Base-by-base conservation (phyloP, 805 yeast genomes). In the Starmerella asiatica region DNA sequence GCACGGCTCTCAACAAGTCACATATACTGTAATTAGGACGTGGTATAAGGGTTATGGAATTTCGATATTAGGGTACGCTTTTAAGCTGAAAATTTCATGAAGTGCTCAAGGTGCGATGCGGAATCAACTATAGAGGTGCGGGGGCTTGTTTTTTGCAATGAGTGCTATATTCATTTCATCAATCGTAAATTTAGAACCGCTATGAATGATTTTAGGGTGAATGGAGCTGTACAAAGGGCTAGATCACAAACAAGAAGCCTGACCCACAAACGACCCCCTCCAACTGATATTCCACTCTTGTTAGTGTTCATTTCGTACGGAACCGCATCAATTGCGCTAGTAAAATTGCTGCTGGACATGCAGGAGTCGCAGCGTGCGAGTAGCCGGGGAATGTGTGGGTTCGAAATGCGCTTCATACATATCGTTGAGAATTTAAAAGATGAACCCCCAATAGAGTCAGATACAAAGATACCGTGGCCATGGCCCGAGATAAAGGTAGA, bases 101-200 rank as follows among this genome's bases (percentile, higher is more conserved):
- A 21, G 16, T 48, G 49, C 39, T 35, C 49, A 7, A 15, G 52
- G 16, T 47, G 49, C 20, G 40, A 38, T 5, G 23, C 17, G 12
- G 34, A 21, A 3, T 21, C 39, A n/a, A 20, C 5, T 3, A 34
- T 40, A 8, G 24, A 30, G 11, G 38, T 49, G 4, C 59, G 93
- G 37, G 75, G 75, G 45, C 88, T 80, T 52, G 54, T 61, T 15
- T 78, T 78, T 43, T 81, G 93, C 59, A 42, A 48, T 20, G 41
- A 46, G 2, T 86, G 97, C 57, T 88, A 83, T 50, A 54, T 70
- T 17, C 68, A 75, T 43, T 86, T 83, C 55, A 65, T 86, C 28
- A 68, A 78, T 42, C 76, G 82, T 19, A 86, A 86, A 56, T 85
- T 82, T 58, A 67, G 94, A 45, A 80, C 79, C 53, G 79, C 70